These are phyloP conservation scores for Mentha longifolia DNA, from an alignment of 257 asterid species.

Conservation along the genomic window DNA sequence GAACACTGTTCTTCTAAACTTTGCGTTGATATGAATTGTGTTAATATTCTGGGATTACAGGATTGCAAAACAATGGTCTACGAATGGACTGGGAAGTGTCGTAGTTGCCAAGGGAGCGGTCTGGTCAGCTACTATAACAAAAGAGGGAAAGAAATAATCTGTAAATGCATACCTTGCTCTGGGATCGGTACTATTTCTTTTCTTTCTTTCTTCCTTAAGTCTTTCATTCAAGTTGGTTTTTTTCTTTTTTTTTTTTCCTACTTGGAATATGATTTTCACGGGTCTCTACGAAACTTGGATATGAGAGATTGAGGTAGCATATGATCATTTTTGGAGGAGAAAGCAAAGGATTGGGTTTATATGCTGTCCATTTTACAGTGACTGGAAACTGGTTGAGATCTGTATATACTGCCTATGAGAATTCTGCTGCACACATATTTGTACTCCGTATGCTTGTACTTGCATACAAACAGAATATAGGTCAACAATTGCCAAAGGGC, in stretches of 20 bases:
- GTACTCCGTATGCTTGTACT: slow-evolving; percentile 1
- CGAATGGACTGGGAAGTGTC: slow-evolving; percentile 97
- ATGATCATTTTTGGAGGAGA: background rate
- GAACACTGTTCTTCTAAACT: background rate
- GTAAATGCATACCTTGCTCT: slow-evolving; percentile 94
- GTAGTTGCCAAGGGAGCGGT: slow-evolving; percentile 96
- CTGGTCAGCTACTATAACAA: slow-evolving; percentile 79
- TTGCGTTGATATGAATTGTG: background rate
- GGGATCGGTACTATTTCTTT: slow-evolving; percentile 67
- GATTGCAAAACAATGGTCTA: slow-evolving; percentile 88
- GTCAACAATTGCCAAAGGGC: background rate
- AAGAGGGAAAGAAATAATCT: slow-evolving; percentile 80
- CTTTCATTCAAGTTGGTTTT: background rate
- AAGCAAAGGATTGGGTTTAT: background rate
- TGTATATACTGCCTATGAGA: slow-evolving; percentile 2
- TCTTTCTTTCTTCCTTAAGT: background rate
- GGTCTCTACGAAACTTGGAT: slow-evolving; percentile 11
- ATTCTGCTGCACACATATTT: slow-evolving; percentile 18
- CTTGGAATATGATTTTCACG: background rate
- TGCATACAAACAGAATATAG: background rate
- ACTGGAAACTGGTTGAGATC: background rate
- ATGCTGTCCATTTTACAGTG: background rate
- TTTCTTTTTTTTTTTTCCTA: slow-evolving; percentile 15
- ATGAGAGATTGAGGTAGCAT: slow-evolving; percentile 9
- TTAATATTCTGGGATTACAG: slow-evolving; percentile 38